Conservation (phyloP, 805 yeast genomes). For the Metschnikowia arizonensis region DNA sequence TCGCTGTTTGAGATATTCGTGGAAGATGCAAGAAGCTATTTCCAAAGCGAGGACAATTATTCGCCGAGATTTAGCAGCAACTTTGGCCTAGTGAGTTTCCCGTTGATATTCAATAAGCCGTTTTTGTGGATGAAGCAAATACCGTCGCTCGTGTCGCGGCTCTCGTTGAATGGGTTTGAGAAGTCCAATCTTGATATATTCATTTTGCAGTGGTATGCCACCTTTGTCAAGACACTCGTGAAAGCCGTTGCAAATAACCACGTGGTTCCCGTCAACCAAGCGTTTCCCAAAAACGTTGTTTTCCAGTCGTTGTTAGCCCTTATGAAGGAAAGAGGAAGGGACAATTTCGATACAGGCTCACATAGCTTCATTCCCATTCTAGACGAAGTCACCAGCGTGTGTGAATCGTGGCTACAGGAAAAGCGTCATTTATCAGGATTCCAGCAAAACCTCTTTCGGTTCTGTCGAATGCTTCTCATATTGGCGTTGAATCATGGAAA, state of each 20-base stretch:
- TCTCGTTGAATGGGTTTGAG: conserved; percentile 23
- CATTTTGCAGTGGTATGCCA: conserved; percentile 46
- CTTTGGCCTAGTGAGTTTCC: conserved; percentile 48
- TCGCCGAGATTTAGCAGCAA: conserved; percentile 40
- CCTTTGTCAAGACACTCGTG: conserved; percentile 41
- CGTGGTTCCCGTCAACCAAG: background rate
- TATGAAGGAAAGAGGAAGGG: conserved; percentile 13
- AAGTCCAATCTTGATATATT: conserved; percentile 29
- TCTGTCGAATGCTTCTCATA: conserved; percentile 13
- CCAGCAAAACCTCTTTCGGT: conserved; percentile 16
- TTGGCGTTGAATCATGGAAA: conserved; percentile 9
- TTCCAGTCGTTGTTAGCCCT: conserved; percentile 28
- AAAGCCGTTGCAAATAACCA: conserved; percentile 16
- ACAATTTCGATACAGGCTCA: background rate
- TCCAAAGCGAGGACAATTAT: conserved; percentile 1
- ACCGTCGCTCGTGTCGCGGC: background rate
- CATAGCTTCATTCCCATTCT: conserved; percentile 9
- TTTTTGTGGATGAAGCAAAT: conserved; percentile 27
- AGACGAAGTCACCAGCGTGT: conserved; percentile 7
- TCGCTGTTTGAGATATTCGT: conserved; percentile 14
- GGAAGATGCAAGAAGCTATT: conserved; percentile 14
- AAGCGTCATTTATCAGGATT: conserved; percentile 12
- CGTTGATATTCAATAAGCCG: conserved; percentile 39
- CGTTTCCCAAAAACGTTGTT: conserved; percentile 10
- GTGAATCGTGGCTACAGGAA: conserved; percentile 23